Conservation (phyloP, 2,329 filamentous ascomycete genomes). For the Neobulgaria alba region DNA sequence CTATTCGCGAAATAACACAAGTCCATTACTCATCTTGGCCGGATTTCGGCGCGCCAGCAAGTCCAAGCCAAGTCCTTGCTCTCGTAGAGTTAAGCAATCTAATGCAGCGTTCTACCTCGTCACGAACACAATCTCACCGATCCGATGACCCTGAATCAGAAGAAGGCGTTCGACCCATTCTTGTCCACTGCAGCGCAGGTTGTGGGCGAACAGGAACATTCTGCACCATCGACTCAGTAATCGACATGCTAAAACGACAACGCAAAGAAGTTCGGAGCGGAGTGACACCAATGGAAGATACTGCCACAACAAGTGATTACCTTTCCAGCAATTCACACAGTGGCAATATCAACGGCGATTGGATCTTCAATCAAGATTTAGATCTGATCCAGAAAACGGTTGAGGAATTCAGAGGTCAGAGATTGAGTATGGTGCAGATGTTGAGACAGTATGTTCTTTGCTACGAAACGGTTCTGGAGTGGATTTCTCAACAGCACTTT, state of each 20-base stretch:
- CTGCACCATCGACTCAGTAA: slow-evolving; percentile 90
- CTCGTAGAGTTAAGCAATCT: slow-evolving; percentile 82
- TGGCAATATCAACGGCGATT: slow-evolving; percentile 40
- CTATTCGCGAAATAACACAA: slow-evolving; percentile 87
- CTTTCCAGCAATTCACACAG: slow-evolving; percentile 14
- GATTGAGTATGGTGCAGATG: slow-evolving; percentile 95
- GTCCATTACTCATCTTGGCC: slow-evolving; percentile 96
- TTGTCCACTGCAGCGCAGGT: slow-evolving; percentile 93
- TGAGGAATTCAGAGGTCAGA: slow-evolving; percentile 79
- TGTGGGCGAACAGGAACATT: slow-evolving; percentile 95
- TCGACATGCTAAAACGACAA: slow-evolving; percentile 95
- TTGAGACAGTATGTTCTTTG: slow-evolving; percentile 89
- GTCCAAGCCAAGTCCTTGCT: slow-evolving; percentile 76
- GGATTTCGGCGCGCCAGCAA: slow-evolving; percentile 87
- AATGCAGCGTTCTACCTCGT: slow-evolving; percentile 47
- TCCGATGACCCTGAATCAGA: slow-evolving; percentile 52
- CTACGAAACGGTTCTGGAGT: slow-evolving; percentile 91
- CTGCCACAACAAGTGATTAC: slow-evolving; percentile 21
- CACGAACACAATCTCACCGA: slow-evolving; percentile 27
- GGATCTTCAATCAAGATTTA: slow-evolving; percentile 60
- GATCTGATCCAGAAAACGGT: slow-evolving; percentile 84
- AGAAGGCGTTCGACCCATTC: slow-evolving; percentile 53
- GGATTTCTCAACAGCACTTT: slow-evolving; percentile 45
- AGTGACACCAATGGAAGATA: slow-evolving; percentile 37
- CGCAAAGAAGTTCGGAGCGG: slow-evolving; percentile 32